Evolutionary conservation across 148 eudicot genomes (phyloP), one percentile per base, ranked within the genome.

Genomic region (Persicaria tinctoria): DNA sequence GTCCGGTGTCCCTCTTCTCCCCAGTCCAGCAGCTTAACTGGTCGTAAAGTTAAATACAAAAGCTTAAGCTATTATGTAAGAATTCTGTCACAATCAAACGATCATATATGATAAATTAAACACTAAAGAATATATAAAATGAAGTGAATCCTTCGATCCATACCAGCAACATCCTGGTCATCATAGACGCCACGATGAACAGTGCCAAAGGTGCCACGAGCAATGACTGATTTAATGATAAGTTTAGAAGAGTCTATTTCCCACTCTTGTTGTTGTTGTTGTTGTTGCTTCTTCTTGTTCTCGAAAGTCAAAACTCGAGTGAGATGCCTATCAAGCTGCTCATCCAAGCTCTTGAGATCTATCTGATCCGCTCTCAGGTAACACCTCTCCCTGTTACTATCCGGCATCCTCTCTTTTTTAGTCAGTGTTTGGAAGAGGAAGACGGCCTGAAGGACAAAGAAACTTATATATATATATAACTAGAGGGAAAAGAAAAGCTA

Each of bases 21-120:
- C 94, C 95, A 90, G 76, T 92, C 94, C 32, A 92, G 92, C 77
- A 92, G 88, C 82, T 92, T 92, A 75, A 92, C 97, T 92, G 82
- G 77, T 8, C 12, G 23, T 51, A 51, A 3, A 12, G 41, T 32
- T 3, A 32, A 32, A 32, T 32, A 32, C 41, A 32, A 32, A 32
- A 32, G 41, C 41, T 32, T 32, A 32, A 32, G 41, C 41, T 32
- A 32, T 32, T 32, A 32, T 32, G 41, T 1, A 32, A 32, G 3
- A 32, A 32, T 32, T 32, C 41, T 32, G 41, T 32, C 41, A 32
- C 41, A 32, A 32, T 32, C 41, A 32, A 32, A 32, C 41, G 1
- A 32, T 32, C 41, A 32, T 32, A 32, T 32, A 32, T 32, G 41
- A 32, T 1, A 32, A 32, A 23, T 23, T 23, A 23, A 32, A 32